A percentile compares a stretch with the other conserved stretches of the same genome.
Conservation (phyloP, 2,329 filamentous ascomycete genomes). For the Exophiala calicioides region DNA sequence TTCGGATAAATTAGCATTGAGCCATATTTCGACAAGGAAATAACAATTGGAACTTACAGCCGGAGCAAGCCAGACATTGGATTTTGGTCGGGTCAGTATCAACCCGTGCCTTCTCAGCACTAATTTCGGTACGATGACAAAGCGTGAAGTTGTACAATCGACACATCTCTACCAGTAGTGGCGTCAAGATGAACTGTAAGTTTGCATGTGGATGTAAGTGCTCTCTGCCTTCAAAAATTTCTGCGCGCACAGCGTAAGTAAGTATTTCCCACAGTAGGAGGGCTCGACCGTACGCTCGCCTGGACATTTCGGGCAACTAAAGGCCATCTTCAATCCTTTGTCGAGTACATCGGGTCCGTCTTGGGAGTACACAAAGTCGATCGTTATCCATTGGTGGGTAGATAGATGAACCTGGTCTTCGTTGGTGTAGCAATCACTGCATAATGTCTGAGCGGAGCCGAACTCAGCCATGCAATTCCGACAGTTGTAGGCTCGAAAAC, state of each 20-base stretch:
- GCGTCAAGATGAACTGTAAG: background rate
- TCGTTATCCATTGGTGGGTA: conserved; percentile 4
- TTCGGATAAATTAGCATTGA: no score
- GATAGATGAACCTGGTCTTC: conserved; percentile 6
- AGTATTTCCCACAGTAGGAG: background rate
- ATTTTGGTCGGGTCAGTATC: no score
- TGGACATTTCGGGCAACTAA: background rate
- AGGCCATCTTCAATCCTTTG: background rate
- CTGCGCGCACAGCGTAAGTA: background rate
- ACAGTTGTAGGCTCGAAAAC: conserved; percentile 1
- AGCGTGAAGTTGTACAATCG: no score
- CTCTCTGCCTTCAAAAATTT: conserved; percentile 3
- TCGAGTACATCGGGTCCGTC: background rate
- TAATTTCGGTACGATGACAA: no score
- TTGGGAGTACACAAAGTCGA: background rate
- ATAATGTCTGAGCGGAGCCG: background rate
- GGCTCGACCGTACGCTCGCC: background rate
- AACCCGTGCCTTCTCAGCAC: no score
- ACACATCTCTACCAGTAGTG: conserved; percentile 2
- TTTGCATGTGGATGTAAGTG: conserved; percentile 7
- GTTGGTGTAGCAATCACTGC: background rate
- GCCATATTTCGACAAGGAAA: no score
- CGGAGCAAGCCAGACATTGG: no score
- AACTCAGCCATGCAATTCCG: conserved; percentile 3
- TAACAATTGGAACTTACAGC: no score